Evolutionary conservation across 2,329 filamentous ascomycete genomes (phyloP), one percentile per base, ranked within the genome.

Genomic region (Boeremia exigua): DNA sequence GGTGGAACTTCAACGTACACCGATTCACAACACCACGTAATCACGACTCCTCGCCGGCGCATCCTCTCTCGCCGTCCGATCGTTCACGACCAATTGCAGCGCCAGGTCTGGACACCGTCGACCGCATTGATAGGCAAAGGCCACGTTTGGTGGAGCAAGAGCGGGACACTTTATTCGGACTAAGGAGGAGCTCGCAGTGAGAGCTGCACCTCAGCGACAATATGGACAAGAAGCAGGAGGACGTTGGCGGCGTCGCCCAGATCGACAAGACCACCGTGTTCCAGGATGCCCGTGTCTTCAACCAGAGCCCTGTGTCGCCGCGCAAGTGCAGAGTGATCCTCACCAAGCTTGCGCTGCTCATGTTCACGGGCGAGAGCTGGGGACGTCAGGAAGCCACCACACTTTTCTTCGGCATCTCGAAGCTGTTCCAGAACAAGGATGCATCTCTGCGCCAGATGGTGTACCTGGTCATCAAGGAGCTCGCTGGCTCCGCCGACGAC

Each of bases 401-500:
- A 43, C 89, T 99, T 64, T 99, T 99, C 86, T 98, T 98, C 77
- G 93, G 94, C 69, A 98, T 75, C 78, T 98, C 94, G 60, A 98
- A 98, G 84, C 86, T 98, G 58, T 99, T 99, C 85, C 94, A 98
- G 83, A 98, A 98, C 81, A 98, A 97, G 80, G 95, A 99, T 88
- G 90, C 93, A 71, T 94, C 92, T 70, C 84, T 99, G 75, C 92
- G 95, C 72, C 95, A 99, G 83, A 97, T 98, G 93, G 94, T 99
- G 47, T 96, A 98, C 81, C 84, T 98, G 65, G 88, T 97, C 75
- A 91, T 98, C 82, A 99, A 98, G 86, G 95, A 99, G 84, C 84
- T 99, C 71, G 92, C 94, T 66, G 87, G 88, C 77, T 96, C 92
- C 23, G 95, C 95, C 56, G 92, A 98, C 81, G 95, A 99, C 83